These are phyloP conservation scores for Cynara cardunculus DNA, from an alignment of 129 eudicot species.

Conservation along the genomic window DNA sequence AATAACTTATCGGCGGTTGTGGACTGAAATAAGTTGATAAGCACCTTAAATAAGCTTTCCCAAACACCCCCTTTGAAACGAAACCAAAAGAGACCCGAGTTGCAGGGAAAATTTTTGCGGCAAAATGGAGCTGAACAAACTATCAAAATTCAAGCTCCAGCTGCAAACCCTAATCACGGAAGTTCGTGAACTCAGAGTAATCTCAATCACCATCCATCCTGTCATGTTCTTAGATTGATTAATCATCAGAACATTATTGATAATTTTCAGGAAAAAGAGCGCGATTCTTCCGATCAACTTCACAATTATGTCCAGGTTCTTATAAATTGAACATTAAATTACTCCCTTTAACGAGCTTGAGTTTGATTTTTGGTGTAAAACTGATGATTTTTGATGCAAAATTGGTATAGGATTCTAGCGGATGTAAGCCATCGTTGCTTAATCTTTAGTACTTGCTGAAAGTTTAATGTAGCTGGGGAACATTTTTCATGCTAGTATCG, in stretches of 20 bases:
- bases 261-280: conserved; percentile 48
- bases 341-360: background rate
- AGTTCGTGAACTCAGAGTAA: conserved; percentile 49
- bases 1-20: no score
- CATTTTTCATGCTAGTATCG: background rate
- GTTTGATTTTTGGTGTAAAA: background rate
- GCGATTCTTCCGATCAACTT: conserved; percentile 40
- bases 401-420: background rate
- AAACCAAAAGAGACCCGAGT: background rate
- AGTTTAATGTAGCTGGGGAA: background rate
- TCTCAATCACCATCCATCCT: background rate
- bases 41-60: no score
- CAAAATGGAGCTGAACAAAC: conserved; percentile 50
- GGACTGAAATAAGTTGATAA: no score
- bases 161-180: conserved; percentile 53
- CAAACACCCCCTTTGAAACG: no score
- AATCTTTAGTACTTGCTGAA: background rate
- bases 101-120: conserved; percentile 27
- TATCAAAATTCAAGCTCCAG: conserved; percentile 58
- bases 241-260: background rate
- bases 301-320: conserved; percentile 43
- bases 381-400: background rate
- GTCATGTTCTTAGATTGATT: background rate
- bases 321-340: background rate
- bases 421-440: background rate